Evolutionary conservation across 1,284 basidiomycete species (phyloP), one percentile per base, ranked within the genome.

Genomic region (Cryptococcus amylolentus): DNA sequence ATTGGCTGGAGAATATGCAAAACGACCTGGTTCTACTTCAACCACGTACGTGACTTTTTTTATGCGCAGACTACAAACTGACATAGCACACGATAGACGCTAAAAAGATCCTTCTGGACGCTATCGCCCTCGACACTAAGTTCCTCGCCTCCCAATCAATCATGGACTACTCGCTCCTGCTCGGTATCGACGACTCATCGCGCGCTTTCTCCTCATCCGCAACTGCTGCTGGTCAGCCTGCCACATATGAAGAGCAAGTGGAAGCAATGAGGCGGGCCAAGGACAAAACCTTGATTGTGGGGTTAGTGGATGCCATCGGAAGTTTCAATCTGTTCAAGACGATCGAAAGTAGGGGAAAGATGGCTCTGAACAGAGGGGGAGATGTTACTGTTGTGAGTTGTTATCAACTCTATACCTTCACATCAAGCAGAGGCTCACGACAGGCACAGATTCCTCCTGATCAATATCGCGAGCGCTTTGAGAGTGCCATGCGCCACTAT

Each of bases 1-100:
- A 90, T 65, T 90, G 87, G 88, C 84, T 89, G 18, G 87, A 90
- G 77, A 85, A 82, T 9, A 87, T 88, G 71, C 83, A 86, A 64
- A 80, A 80, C 49, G 81, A 83, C 0, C 74, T 86, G 56, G 84
- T 85, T 48, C 75, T 89, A 8, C 80, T 89, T 16, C 82, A 81
- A 37, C 86, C 87, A 0, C 82, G 69, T 69, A 40, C 51, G 65
- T 63, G 9, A 14, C 18, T 31, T 23, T 3, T 27, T 16, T 20
- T 51, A 8, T 35, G 5, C 10, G 31, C 6, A 35, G 6, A 10
- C 31, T 35, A 10, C 10, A 10, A 10, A 5, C 31, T 35, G 31
- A 35, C 31, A 35, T 8, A 35, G 3, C 31, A 35, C 6, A 5
- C 31, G 23, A 53, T 42, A 69, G 67, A 88, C 67, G 88, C 86